Evolutionary conservation across 2,329 filamentous ascomycete species (phyloP).

Genomic region (Curvularia hawaiiensis): DNA sequence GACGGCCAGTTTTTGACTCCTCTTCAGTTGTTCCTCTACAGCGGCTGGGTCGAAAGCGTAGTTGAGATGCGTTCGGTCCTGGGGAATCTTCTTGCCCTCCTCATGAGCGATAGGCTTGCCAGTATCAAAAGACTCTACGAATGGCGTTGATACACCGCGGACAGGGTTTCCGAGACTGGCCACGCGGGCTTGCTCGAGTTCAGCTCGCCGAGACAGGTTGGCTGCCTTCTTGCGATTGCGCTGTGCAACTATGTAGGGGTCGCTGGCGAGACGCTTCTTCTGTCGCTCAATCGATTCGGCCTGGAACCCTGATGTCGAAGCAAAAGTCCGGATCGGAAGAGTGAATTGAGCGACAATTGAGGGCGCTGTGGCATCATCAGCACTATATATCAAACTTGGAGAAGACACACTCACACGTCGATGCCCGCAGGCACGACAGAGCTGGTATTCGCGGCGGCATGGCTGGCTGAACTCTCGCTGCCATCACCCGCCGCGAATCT

Average conservation of each 20-base stretch:
- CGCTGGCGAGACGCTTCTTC: conserved; percentile 69
- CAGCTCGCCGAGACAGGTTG: conserved; percentile 76
- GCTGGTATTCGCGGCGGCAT: conserved; percentile 58
- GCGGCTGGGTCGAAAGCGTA: conserved; percentile 73
- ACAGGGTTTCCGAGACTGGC: conserved; percentile 76
- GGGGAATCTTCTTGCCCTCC: conserved; percentile 28
- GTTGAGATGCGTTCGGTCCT: conserved; percentile 64
- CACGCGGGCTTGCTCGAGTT: conserved; percentile 68
- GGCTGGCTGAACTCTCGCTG: conserved; percentile 19
- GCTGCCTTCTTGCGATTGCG: conserved; percentile 82
- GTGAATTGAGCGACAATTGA: conserved; percentile 48
- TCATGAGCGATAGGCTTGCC: conserved; percentile 48
- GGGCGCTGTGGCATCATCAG: conserved; percentile 17
- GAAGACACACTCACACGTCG: conserved; percentile 36
- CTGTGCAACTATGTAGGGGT: conserved; percentile 83
- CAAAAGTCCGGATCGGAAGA: conserved; percentile 61
- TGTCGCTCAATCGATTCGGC: conserved; percentile 54
- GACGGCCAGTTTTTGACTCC: conserved; percentile 71
- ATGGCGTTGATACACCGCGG: conserved; percentile 77
- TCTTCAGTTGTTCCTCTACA: conserved; percentile 67
- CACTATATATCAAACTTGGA: background rate
- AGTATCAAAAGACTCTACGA: conserved; percentile 79
- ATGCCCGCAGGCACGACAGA: conserved; percentile 50
- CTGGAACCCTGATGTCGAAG: conserved; percentile 67
- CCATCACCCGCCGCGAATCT: conserved; percentile 20